Evolutionary conservation across 2,329 filamentous ascomycete species (phyloP), one percentile per base, ranked within the genome.

Genomic region (Tothia fuscella): DNA sequence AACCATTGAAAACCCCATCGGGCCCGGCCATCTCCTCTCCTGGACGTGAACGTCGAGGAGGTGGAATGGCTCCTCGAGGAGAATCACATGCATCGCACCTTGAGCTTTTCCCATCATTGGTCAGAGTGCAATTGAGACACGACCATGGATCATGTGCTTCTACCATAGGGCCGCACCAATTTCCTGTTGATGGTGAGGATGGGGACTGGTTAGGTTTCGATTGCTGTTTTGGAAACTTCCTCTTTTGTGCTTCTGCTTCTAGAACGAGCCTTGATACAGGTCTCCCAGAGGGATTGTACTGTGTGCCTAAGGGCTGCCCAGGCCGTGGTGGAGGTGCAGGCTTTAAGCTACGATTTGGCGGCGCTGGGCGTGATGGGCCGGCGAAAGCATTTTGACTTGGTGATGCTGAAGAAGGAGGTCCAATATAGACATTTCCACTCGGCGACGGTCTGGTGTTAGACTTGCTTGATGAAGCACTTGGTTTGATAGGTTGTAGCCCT

Each of bases 71-170:
- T n/a, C n/a, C n/a, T n/a, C 29, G 28, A 12, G 36, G 20, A 32
- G 68, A 58, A 5, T 64, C 66, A 50, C 76, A 80, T 2, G 68
- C 76, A 45, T 76, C 76, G 55, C 76, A 80, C 33, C 67, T 66
- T 9, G 78, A 65, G 48, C 68, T 76, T 20, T 67, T 66, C n/a
- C 71, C 51, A 1, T 73, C 70, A 46, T 80, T 80, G 45, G 73
- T 65, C 28, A 78, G 68, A 0, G 76, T 80, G 57, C 76, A 80
- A 45, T 70, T 64, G 9, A 69, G 63, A 51, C 76, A 80, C 19
- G 66, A 64, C 76, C 76, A 80, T 31, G 67, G 25, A 19, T 33
- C 38, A 26, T 6, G 10, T n/a, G 22, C 7, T 19, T 25, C 39
- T 9, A 21, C 24, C 26, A 20, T 24, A 10, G 31, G 31, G 14